Evolutionary conservation across 768 basidiomycete genomes (phyloP), one percentile per base, ranked within the genome.

Genomic region (Suillus clintonianus): DNA sequence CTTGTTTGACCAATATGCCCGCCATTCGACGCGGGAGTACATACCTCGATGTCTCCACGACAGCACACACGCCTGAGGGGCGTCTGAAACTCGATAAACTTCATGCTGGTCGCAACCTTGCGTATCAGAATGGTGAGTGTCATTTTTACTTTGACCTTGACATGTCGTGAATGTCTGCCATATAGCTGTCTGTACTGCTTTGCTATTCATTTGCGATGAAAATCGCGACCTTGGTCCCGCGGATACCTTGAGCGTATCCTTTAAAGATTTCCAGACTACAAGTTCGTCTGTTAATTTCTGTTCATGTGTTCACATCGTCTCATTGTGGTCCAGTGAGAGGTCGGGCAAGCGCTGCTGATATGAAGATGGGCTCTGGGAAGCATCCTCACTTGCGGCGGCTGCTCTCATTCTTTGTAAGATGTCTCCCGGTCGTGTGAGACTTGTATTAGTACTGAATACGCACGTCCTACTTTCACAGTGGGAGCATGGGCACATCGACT

Each of bases 41-140:
- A 37, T 57, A 57, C 39, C 56, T 57, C 6, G 56, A 57, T 6
- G 56, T 57, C 10, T 57, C 56, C 19, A 57, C 56, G 39, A 57
- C 56, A 30, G 10, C 24, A 5, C 56, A 57, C 56, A 41, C 56
- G 5, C 56, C 56, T 1, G 39, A 41, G 3, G 56, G 56, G 0
- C 37, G 56, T 0, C 3, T 57, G 0, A 57, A 5, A 2, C 39
- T 57, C 0, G 9, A 37, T 13, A 24, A 27, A 13, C 17, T 57
- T 19, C 11, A 15, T 4, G 24, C 56, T 30, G 6, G 56, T 19
- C 17, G 17, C 39, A 41, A 27, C 1, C 24, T 56, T 17, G 37
- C 56, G 5, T 27, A 41, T 27, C 11, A 57, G 11, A 27, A 57
- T 11, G 56, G 56, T 13, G 17, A 41, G 56, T 30, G 2, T 24